A percentile compares a stretch with the other conserved stretches of the same genome.
Evolutionary conservation across 306 rosid species (phyloP).

Genomic region (Quercus gilva): DNA sequence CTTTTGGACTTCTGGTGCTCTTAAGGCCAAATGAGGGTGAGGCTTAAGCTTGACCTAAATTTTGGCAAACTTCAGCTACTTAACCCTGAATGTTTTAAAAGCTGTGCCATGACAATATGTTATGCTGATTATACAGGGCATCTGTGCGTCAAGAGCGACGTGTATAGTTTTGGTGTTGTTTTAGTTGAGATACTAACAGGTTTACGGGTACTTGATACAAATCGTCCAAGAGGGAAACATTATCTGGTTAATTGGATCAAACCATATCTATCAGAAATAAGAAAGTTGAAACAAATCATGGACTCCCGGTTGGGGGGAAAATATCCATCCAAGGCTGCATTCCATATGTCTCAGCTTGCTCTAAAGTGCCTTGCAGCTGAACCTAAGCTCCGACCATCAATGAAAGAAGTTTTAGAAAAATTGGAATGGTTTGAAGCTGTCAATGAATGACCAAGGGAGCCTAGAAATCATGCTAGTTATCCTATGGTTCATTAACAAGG

Average conservation of each 20-base stretch:
- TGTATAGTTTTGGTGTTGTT: slow-evolving; percentile 88
- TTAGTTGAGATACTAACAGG: slow-evolving; percentile 79
- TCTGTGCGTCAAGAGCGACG: slow-evolving; percentile 84
- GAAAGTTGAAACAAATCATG: slow-evolving; percentile 69
- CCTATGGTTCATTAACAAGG: slow-evolving; percentile 38
- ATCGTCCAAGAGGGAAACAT: slow-evolving; percentile 69
- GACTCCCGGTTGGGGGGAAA: slow-evolving; percentile 60
- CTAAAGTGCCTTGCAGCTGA: slow-evolving; percentile 71
- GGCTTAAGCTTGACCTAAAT: neutral
- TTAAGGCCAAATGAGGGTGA: neutral
- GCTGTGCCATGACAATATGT: neutral
- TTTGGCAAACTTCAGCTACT: neutral
- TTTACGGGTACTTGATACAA: slow-evolving; percentile 53
- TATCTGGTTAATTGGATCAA: slow-evolving; percentile 71
- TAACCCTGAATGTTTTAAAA: neutral
- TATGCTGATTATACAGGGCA: slow-evolving; percentile 50
- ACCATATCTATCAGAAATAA: slow-evolving; percentile 60
- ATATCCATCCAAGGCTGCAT: slow-evolving; percentile 80
- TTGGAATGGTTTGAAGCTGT: slow-evolving; percentile 59
- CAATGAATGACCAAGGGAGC: slow-evolving; percentile 45
- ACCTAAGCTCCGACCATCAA: slow-evolving; percentile 76
- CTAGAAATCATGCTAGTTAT: slow-evolving; percentile 32
- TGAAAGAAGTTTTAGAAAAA: slow-evolving; percentile 72
- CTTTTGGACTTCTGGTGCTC: neutral
- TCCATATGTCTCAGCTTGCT: slow-evolving; percentile 67